phyloP scores from a whole-genome alignment of 371 early-diverging fungal species.

The Mucor mucedo region DNA sequence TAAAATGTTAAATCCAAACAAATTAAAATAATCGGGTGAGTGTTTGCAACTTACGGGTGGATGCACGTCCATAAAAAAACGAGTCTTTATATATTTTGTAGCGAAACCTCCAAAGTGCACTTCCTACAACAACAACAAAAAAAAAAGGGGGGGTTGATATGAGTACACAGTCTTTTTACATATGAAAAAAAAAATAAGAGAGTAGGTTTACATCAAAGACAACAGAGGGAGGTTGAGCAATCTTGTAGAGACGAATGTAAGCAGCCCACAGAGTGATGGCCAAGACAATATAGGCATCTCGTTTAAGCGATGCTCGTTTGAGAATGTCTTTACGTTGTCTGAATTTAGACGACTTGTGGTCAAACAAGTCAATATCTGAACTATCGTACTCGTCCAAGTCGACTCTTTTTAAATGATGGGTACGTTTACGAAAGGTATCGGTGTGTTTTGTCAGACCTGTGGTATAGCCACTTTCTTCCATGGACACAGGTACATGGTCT shows the following conservation, averaged over 20 bases:
- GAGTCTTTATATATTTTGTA: slow-evolving; percentile 86
- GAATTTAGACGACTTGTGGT: slow-evolving; percentile 35
- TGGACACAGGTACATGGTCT: slow-evolving; percentile 30
- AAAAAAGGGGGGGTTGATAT: no score
- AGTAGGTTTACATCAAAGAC: slow-evolving; percentile 40
- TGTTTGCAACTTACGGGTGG: slow-evolving; percentile 33
- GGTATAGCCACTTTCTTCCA: slow-evolving; percentile 23
- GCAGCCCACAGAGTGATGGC: slow-evolving; percentile 47
- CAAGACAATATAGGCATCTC: slow-evolving; percentile 41
- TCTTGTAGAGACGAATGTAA: slow-evolving; percentile 51
- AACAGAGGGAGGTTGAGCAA: slow-evolving; percentile 52
- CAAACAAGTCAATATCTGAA: slow-evolving; percentile 32
- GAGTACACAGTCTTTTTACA: neutral
- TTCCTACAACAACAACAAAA: slow-evolving; percentile 84
- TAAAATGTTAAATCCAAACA: no score
- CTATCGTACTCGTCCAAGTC: slow-evolving; percentile 18
- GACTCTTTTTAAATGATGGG: neutral
- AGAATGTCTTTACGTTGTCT: slow-evolving; percentile 19
- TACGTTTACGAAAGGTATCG: slow-evolving; percentile 27
- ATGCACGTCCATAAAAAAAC: slow-evolving; percentile 96
- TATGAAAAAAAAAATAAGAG: no score
- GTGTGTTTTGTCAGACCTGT: slow-evolving; percentile 11
- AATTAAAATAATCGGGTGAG: no score
- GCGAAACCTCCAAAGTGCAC: slow-evolving; percentile 99
- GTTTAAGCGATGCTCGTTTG: slow-evolving; percentile 26